Evolutionary conservation across 2,329 filamentous ascomycete species (phyloP), one percentile per base, ranked within the genome.

Genomic region (Dactylonectria macrodidyma): DNA sequence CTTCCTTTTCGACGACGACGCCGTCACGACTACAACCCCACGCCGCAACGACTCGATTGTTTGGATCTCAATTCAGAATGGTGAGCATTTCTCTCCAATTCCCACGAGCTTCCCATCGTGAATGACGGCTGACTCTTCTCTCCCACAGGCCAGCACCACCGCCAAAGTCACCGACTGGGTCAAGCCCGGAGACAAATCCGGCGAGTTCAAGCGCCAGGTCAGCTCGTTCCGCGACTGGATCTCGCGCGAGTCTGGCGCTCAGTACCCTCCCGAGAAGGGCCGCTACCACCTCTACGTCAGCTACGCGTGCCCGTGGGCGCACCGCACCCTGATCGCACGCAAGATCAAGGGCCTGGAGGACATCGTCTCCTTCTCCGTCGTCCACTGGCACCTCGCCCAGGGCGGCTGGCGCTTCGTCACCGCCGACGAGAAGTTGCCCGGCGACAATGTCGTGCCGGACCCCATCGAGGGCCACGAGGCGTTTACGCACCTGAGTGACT

Each of bases 271-370:
- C 1, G 95, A 98, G 83, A 94, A 93, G 83, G 94, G 89, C 60
- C 89, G 96, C 63, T 99, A 99, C 81, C 96, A 99, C 83, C 90
- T 99, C 75, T 99, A 95, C 79, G 92, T 97, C 73, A 95, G 92
- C 76, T 97, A 97, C 82, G 95, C 95, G 7, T 98, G 95, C 81
- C 95, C 95, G 4, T 98, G 95, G 95, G 95, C 95, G 5, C 94
- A 94, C 78, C 91, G 96, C 50, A 92, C 94, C 0, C 86, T 98
- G 72, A 97, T 98, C 73, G 92, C 93, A 2, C 89, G 95, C 66
- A 92, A 94, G 80, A 88, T 99, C 76, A 99, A 98, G 85, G 96
- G 95, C 0, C 87, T 99, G 0, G 93, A 98, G 75, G 92, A 97
- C 64, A 88, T 96, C 72, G 91, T 99, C 73, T 87, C 88, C 22